Conservation (phyloP, 2,329 filamentous ascomycete genomes). For the Calonectria pseudoreteaudii region DNA sequence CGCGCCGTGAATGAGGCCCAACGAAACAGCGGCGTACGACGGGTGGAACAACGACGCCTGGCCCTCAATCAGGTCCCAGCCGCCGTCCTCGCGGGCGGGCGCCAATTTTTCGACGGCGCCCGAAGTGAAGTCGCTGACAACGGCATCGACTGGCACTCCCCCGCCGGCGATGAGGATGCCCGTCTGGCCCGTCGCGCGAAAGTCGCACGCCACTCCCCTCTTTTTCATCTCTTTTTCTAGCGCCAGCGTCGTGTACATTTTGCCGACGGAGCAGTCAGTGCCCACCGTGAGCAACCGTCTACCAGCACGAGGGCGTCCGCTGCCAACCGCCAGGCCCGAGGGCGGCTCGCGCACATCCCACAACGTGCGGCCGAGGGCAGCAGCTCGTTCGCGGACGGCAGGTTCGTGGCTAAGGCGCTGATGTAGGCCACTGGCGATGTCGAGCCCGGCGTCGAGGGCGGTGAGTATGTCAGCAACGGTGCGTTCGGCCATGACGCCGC, state of each 20-base stretch:
- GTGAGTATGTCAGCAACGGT: background rate
- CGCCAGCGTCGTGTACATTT: constrained; percentile 1
- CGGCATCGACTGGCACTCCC: background rate
- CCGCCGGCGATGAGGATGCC: background rate
- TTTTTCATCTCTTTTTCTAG: background rate
- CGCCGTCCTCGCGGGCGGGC: background rate
- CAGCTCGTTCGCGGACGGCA: background rate
- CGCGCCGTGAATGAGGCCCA: background rate
- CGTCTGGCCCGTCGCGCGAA: background rate
- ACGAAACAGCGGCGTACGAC: background rate
- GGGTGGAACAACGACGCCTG: background rate
- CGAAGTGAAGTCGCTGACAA: background rate
- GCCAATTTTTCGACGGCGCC: background rate
- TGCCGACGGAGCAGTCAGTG: background rate
- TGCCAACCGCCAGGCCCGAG: background rate
- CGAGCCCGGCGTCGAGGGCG: background rate
- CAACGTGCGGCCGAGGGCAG: background rate
- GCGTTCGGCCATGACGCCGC: background rate
- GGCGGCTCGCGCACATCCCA: background rate
- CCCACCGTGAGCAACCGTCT: background rate
- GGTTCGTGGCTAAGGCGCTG: background rate
- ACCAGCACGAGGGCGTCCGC: background rate
- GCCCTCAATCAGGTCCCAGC: constrained; percentile 1
- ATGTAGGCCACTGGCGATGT: background rate
- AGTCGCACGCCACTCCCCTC: background rate